phyloP scores from a whole-genome alignment of 2,329 filamentous ascomycete genomes.

The Coniochaeta prunicola region DNA sequence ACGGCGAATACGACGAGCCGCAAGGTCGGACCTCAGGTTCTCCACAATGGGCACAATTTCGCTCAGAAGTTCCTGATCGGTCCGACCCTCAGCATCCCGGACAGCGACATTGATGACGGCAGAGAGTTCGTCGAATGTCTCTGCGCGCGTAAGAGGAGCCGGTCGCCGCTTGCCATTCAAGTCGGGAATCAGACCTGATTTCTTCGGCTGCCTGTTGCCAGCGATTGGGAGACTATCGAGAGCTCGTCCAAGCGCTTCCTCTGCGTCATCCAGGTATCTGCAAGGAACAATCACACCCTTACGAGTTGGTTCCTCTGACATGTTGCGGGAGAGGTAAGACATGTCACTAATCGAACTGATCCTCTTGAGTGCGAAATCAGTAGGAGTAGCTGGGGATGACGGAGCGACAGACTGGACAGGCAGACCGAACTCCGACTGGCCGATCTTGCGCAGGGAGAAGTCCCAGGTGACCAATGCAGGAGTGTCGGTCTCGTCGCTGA shows the following conservation, averaged over 20 bases:
- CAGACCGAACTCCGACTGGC: conserved; percentile 82
- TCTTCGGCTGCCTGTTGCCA: conserved; percentile 45
- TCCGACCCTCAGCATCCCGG: conserved; percentile 74
- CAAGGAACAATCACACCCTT: conserved; percentile 95
- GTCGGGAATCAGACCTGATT: conserved; percentile 60
- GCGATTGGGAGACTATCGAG: conserved; percentile 71
- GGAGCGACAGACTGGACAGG: conserved; percentile 73
- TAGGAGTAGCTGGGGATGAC: conserved; percentile 74
- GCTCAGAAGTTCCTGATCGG: conserved; percentile 72
- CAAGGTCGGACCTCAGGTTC: conserved; percentile 75
- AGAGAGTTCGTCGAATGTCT: conserved; percentile 69
- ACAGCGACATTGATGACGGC: conserved; percentile 91
- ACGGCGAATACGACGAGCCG: conserved; percentile 75
- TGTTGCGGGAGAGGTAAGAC: conserved; percentile 73
- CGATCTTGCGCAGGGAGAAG: conserved; percentile 89
- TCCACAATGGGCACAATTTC: conserved; percentile 72
- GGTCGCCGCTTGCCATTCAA: conserved; percentile 66
- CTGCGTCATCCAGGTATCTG: conserved; percentile 87
- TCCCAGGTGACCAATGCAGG: conserved; percentile 88
- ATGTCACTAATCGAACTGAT: conserved; percentile 96
- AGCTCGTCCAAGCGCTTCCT: conserved; percentile 77
- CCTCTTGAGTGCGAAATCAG: conserved; percentile 62
- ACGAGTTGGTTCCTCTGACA: conserved; percentile 68
- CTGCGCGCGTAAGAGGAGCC: conserved; percentile 40
- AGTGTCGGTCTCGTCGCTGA: conserved; percentile 61